phyloP scores from a whole-genome alignment of 805 yeast genomes.

The Schizosaccharomyces octosporus region DNA sequence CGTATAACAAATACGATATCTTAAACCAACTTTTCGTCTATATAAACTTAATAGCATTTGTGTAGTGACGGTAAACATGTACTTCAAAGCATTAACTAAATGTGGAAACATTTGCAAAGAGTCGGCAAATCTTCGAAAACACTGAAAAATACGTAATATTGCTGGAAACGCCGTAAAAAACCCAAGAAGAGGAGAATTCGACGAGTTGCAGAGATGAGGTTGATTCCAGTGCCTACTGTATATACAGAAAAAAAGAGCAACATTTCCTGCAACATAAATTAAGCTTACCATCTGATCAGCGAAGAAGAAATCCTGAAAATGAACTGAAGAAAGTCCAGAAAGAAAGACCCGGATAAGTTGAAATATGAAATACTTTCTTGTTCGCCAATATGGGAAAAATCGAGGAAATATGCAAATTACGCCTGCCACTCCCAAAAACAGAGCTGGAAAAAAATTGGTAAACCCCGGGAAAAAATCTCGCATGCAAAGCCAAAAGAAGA shows the following conservation, averaged over 20 bases:
- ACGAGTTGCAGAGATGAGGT: slow-evolving; percentile 41
- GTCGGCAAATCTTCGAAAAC: slow-evolving; percentile 73
- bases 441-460: slow-evolving; percentile 58
- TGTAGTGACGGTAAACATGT: slow-evolving; percentile 38
- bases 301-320: slow-evolving; percentile 74
- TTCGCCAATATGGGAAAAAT: slow-evolving; percentile 26
- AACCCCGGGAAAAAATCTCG: slow-evolving; percentile 45
- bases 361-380: slow-evolving; percentile 55
- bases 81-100: slow-evolving; percentile 66
- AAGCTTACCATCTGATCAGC: slow-evolving; percentile 81
- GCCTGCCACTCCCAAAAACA: slow-evolving; percentile 33
- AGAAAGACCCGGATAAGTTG: slow-evolving; percentile 47
- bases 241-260: slow-evolving; percentile 65
- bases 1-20: slow-evolving; percentile 34
- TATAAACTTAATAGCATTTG: slow-evolving; percentile 54
- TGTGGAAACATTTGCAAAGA: slow-evolving; percentile 95
- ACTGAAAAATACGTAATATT: slow-evolving; percentile 75
- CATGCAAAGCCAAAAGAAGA: slow-evolving; percentile 58
- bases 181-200: slow-evolving; percentile 55
- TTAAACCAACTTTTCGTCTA: slow-evolving; percentile 23
- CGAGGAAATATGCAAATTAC: slow-evolving; percentile 36
- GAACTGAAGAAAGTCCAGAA: slow-evolving; percentile 83
- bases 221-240: slow-evolving; percentile 43
- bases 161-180: slow-evolving; percentile 66
- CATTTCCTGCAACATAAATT: slow-evolving; percentile 66